Evolutionary conservation across 1,284 basidiomycete genomes (phyloP), one percentile per base, ranked within the genome.

Genomic region (Pascua sp.): DNA sequence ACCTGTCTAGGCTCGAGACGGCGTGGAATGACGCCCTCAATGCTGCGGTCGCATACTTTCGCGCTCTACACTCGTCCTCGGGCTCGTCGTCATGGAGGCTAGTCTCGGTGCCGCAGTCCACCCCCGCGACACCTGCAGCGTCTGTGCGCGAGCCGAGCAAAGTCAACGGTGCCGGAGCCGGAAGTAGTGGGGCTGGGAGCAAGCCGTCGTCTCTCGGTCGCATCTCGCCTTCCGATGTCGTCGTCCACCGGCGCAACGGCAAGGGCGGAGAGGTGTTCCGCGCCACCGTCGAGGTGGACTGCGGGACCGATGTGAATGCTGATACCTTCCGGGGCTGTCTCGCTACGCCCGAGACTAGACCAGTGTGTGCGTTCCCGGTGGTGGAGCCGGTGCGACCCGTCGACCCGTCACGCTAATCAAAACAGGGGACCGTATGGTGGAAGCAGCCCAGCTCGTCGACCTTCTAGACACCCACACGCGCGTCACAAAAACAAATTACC

Each of bases 401-500:
- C 45, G 39, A 38, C 12, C 40, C 7, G n/a, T 51, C 16, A 53
- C 41, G 16, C 13, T 8, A 49, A 43, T 40, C 17, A 17, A 7
- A 8, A 48, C 55, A 75, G 79, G 94, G 94, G 94, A 98, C 72
- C 87, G 89, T 13, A 87, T 93, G 56, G 93, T 97, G 10, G 90
- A 96, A 65, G 84, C 86, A 44, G 85, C 91, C 1, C 85, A 87
- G 65, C 78, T 91, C 15, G 77, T 98, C 45, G 93, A 97, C 75
- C 82, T 91, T 77, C 84, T 95, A 56, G 93, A 95, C 71, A 85
- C 86, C 36, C 83, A 84, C 58, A 95, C 92, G 5, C 82, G 90
- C 59, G 88, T 98, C 66, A 83, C 84, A 51, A 91, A 89, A 79
- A 94, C 92, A 0, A 89, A 91, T 67, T 98, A 91, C 73, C 86